phyloP scores from a whole-genome alignment of 768 basidiomycete genomes.

The Lactifluus hygrophoroides region DNA sequence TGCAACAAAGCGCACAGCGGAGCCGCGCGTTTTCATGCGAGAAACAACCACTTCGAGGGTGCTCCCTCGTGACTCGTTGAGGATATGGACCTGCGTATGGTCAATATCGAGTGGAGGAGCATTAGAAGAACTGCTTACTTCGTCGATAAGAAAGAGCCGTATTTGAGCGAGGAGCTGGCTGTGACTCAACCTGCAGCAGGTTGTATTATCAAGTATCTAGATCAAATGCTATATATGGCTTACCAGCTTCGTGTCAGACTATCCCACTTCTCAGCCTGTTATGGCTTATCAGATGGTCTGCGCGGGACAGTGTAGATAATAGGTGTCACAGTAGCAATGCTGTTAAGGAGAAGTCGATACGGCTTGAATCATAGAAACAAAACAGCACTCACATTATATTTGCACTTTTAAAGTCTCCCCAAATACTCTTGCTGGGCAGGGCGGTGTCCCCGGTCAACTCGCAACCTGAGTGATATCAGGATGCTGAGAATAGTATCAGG shows the following conservation, averaged over 20 bases:
- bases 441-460: constrained; percentile 92
- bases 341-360: constrained; percentile 23
- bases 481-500: neutral
- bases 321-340: constrained; percentile 65
- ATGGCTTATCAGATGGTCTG: neutral
- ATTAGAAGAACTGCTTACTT: constrained; percentile 38
- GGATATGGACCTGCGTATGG: constrained; percentile 67
- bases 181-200: constrained; percentile 45
- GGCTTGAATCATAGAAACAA: constrained; percentile 20
- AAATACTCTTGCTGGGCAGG: constrained; percentile 50
- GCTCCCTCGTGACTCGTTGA: constrained; percentile 85
- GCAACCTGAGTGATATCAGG: constrained; percentile 43
- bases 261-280: constrained; percentile 93
- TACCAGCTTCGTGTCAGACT: constrained; percentile 85
- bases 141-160: constrained; percentile 82
- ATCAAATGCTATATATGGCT: constrained; percentile 7
- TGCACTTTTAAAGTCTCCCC: constrained; percentile 67
- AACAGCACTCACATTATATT: constrained; percentile 56
- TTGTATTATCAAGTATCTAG: neutral
- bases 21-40: constrained; percentile 76
- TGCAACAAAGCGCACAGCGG: constrained; percentile 70
- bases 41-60: constrained; percentile 92
- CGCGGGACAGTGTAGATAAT: neutral
- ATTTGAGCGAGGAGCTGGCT: constrained; percentile 61
- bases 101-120: neutral